Conservation (phyloP, 2,329 filamentous ascomycete species). For the Amauroascus niger region DNA sequence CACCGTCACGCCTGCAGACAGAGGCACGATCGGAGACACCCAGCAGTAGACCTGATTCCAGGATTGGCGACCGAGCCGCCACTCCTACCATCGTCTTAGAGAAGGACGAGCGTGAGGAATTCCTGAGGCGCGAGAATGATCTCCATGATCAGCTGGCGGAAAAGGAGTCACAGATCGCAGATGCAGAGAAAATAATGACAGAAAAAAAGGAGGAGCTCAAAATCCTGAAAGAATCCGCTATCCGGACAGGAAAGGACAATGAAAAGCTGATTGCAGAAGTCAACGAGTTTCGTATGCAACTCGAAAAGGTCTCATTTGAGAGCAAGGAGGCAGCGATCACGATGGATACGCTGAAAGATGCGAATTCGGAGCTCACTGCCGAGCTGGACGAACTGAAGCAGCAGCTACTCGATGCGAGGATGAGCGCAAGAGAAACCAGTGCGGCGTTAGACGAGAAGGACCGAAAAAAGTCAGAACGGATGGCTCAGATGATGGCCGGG, state of each 20-base stretch:
- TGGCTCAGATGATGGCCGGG: slow-evolving; percentile 99
- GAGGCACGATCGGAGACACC: slow-evolving; percentile 50
- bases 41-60: slow-evolving; percentile 49
- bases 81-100: slow-evolving; percentile 84
- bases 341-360: slow-evolving; percentile 94
- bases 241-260: slow-evolving; percentile 77
- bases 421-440: slow-evolving; percentile 88
- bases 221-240: slow-evolving; percentile 76
- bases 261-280: slow-evolving; percentile 76
- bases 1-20: slow-evolving; percentile 32
- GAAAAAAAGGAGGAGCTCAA: slow-evolving; percentile 79
- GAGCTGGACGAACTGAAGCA: slow-evolving; percentile 95
- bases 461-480: slow-evolving; percentile 96
- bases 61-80: slow-evolving; percentile 68
- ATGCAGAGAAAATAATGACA: slow-evolving; percentile 67
- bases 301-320: slow-evolving; percentile 91
- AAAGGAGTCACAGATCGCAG: slow-evolving; percentile 70
- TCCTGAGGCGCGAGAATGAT: slow-evolving; percentile 88
- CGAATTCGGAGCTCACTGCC: slow-evolving; percentile 80
- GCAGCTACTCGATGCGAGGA: slow-evolving; percentile 88
- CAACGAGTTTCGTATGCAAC: slow-evolving; percentile 91
- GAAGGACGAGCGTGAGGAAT: slow-evolving; percentile 95
- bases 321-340: slow-evolving; percentile 94
- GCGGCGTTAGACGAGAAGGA: slow-evolving; percentile 93
- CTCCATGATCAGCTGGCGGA: slow-evolving; percentile 93